Conservation (phyloP, 495 filamentous ascomycete species). For the Annulohypoxylon bovei region DNA sequence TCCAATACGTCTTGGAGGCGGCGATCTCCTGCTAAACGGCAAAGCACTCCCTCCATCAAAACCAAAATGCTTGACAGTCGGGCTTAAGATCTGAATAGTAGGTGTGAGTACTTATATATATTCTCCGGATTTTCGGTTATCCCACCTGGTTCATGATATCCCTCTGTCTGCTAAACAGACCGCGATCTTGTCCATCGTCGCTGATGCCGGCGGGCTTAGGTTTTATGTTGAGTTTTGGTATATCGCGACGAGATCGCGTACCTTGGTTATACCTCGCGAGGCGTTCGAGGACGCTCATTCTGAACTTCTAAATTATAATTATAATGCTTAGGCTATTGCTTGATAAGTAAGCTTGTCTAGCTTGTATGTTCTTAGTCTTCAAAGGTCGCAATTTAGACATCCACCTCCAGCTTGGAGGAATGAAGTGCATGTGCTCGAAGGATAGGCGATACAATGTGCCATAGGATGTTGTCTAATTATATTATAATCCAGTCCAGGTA, state of each 20-base stretch:
- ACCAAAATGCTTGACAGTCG: constrained; percentile 37
- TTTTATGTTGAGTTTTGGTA: constrained; percentile 23
- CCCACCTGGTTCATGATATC: constrained; percentile 43
- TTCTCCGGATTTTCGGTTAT: background rate
- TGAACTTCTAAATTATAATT: background rate
- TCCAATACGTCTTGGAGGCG: constrained; percentile 29
- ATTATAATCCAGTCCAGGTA: background rate
- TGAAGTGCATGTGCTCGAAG: background rate
- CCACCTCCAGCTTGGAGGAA: background rate
- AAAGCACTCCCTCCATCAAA: constrained; percentile 32
- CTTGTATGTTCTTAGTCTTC: background rate
- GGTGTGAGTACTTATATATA: background rate
- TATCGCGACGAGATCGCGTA: constrained; percentile 20
- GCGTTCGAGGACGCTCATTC: constrained; percentile 41
- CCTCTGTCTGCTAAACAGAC: constrained; percentile 31
- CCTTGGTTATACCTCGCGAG: constrained; percentile 38
- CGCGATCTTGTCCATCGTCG: constrained; percentile 27
- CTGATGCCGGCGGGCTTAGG: constrained; percentile 20
- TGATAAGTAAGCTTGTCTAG: background rate
- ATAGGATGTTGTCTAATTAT: background rate
- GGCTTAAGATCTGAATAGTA: constrained; percentile 37
- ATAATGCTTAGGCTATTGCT: background rate
- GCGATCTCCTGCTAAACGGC: constrained; percentile 26
- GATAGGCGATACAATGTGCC: background rate
- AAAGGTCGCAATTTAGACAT: background rate